Evolutionary conservation across 371 early-diverging fungal genomes (phyloP).

Genomic region (Syncephalastrum monosporum): DNA sequence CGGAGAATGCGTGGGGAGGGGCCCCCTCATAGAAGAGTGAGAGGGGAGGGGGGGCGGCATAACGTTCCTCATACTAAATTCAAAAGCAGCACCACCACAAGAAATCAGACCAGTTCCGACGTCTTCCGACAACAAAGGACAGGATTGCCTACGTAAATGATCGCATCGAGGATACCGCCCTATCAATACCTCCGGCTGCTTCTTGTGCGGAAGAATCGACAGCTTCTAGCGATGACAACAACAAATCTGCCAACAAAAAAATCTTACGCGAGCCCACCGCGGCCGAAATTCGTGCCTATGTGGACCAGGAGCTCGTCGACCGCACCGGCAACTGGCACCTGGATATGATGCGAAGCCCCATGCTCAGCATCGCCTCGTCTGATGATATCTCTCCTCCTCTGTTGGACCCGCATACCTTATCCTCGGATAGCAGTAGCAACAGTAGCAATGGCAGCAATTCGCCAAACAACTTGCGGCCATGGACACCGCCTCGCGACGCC

Average conservation of each 20-base stretch:
- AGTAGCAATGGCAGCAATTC: no score
- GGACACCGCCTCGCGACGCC: slow-evolving; percentile 19
- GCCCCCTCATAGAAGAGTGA: background rate
- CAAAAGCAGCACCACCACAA: slow-evolving; percentile 7
- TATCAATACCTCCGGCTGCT: slow-evolving; percentile 4
- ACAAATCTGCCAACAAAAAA: no score
- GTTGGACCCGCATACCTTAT: no score
- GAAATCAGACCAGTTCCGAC: background rate
- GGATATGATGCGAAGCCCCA: no score
- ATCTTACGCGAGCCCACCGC: no score
- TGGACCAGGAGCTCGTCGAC: background rate
- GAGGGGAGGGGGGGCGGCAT: background rate
- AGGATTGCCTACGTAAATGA: slow-evolving; percentile 23
- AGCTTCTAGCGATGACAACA: no score
- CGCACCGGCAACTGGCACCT: no score
- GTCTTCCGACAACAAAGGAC: slow-evolving; percentile 21
- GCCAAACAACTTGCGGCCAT: slow-evolving; percentile 9
- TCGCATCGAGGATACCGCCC: slow-evolving; percentile 2
- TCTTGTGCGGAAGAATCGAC: background rate
- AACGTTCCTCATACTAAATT: background rate
- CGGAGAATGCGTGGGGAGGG: background rate
- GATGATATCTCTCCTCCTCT: no score
- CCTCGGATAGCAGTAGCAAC: no score
- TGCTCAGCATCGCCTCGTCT: no score
- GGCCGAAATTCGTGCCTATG: background rate